Base-by-base conservation (phyloP, 2,329 filamentous ascomycete species). In the Ceratocystis harringtonii region DNA sequence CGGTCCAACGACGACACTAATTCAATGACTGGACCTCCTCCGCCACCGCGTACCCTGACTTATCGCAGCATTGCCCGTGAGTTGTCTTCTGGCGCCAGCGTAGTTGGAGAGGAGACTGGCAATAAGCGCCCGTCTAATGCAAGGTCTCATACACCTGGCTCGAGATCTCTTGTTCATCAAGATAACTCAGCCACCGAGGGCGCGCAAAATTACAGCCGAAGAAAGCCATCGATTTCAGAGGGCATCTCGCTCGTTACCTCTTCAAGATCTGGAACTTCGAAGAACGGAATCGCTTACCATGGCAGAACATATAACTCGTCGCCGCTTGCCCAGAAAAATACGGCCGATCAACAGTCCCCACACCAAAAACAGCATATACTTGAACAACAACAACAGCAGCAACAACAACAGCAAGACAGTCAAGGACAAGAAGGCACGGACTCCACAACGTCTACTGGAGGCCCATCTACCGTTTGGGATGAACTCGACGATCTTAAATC, bases 401-500 rank as follows among this genome's bases (percentile, higher is more conserved):
- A 72, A n/a, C 69, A 68, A 10, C 70, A 72, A 17, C 65, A 67
- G 8, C 75, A 76, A 43, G 65, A 69, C 8, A 69, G 73, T 52
- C 76, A 81, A 67, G 76, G 74, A 19, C 70, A 78, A 32, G 86
- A 92, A 71, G 87, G 86, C 7, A 91, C 90, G 0, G 90, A 94
- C 71, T 97, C 94, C 0, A 92, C 88, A 0, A 81, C 88, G 43
- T 97, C 94, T 0, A 94, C 90, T 0, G 91, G 87, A 1, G 90
- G 90, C 1, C 90, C 92, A 12, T 95, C 91, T 1, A 96, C 91
- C 0, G 90, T 99, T 2, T 99, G 94, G 94, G 94, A 97, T 73
- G 94, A 99, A 75, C 77, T 99, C 32, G 94, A 97, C 70, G 94
- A 97, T 69, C 78, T 99, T 60, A 97, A 97, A 74, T 94, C 90